Conservation (phyloP, 106 monocot species). For the Acorus gramineus region DNA sequence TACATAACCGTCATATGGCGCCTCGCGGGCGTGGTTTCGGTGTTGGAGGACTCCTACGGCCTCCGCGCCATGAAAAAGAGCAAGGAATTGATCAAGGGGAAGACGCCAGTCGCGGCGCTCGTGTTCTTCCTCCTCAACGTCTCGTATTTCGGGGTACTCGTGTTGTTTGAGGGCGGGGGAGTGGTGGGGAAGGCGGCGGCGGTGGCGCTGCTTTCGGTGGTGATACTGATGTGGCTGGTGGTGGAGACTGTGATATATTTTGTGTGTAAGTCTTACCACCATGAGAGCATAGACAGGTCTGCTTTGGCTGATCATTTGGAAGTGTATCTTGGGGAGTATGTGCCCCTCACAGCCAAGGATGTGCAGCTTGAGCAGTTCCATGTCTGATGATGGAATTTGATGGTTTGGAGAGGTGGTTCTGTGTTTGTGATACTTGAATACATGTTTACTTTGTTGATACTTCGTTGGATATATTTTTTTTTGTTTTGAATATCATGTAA, state of each 20-base stretch:
- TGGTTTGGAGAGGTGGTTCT: no score
- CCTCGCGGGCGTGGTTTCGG: slow-evolving; percentile 55
- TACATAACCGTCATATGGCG: slow-evolving; percentile 59
- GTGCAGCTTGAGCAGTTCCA: slow-evolving; percentile 68
- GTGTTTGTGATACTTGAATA: no score
- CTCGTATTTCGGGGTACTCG: slow-evolving; percentile 31
- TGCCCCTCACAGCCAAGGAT: slow-evolving; percentile 58
- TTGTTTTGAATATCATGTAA: no score
- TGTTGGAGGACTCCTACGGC: slow-evolving; percentile 46
- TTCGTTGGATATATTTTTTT: no score
- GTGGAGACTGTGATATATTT: slow-evolving; percentile 81
- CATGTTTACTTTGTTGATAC: no score
- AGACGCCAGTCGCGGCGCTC: slow-evolving; percentile 24
- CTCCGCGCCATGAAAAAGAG: slow-evolving; percentile 47
- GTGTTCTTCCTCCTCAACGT: slow-evolving; percentile 49
- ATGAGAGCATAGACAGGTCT: slow-evolving; percentile 86
- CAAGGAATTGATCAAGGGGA: slow-evolving; percentile 35
- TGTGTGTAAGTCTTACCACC: slow-evolving; percentile 87
- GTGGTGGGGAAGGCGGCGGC: slow-evolving; percentile 14
- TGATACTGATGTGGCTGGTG: slow-evolving; percentile 54
- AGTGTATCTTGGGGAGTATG: slow-evolving; percentile 77
- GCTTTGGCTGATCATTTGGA: slow-evolving; percentile 76
- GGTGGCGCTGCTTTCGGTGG: slow-evolving; percentile 20
- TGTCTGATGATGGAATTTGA: slow-evolving; percentile 10
- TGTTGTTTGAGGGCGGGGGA: slow-evolving; percentile 21